These are phyloP conservation scores for Trypanosoma caninum DNA, from an alignment of 208 protist species.

Conservation along the genomic window DNA sequence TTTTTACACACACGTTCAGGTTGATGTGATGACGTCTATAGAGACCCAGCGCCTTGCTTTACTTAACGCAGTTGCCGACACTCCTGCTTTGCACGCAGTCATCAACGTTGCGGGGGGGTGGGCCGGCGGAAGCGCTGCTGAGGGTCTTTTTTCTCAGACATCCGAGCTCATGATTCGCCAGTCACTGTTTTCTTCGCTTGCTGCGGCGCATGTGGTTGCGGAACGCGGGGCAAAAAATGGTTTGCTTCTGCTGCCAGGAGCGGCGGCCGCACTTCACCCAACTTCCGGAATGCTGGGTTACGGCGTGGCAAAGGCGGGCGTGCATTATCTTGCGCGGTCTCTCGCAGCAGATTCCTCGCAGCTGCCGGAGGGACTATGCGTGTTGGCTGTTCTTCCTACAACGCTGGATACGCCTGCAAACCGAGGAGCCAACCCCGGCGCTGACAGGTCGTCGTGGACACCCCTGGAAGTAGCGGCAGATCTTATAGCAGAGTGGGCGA, in stretches of 20 bases:
- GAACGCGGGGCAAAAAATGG: slow-evolving; percentile 24
- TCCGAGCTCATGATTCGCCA: slow-evolving; percentile 72
- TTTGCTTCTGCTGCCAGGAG: slow-evolving; percentile 72
- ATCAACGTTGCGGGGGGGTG: slow-evolving; percentile 82
- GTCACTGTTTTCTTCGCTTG: slow-evolving; percentile 69
- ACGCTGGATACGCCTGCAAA: slow-evolving; percentile 73
- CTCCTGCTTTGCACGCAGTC: slow-evolving; percentile 48
- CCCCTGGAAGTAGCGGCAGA: slow-evolving; percentile 29
- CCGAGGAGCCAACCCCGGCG: slow-evolving; percentile 56
- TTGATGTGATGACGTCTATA: slow-evolving; percentile 12
- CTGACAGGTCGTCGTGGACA: slow-evolving; percentile 56
- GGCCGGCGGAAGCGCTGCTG: slow-evolving; percentile 43
- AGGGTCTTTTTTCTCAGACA: slow-evolving; percentile 23
- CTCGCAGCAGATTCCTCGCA: slow-evolving; percentile 37
- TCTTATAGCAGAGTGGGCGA: slow-evolving; percentile 45
- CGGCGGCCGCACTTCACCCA: slow-evolving; percentile 36
- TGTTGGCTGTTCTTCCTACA: slow-evolving; percentile 64
- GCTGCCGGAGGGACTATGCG: slow-evolving; percentile 35
- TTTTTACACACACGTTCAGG: slow-evolving; percentile 6
- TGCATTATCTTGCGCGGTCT: slow-evolving; percentile 72
- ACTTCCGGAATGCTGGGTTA: slow-evolving; percentile 82
- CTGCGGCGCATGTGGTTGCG: slow-evolving; percentile 54
- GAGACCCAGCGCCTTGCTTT: slow-evolving; percentile 32
- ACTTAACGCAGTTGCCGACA: slow-evolving; percentile 13
- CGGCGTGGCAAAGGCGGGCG: slow-evolving; percentile 77